phyloP scores from a whole-genome alignment of 78 protist species.

The Diacronema lutheri region DNA sequence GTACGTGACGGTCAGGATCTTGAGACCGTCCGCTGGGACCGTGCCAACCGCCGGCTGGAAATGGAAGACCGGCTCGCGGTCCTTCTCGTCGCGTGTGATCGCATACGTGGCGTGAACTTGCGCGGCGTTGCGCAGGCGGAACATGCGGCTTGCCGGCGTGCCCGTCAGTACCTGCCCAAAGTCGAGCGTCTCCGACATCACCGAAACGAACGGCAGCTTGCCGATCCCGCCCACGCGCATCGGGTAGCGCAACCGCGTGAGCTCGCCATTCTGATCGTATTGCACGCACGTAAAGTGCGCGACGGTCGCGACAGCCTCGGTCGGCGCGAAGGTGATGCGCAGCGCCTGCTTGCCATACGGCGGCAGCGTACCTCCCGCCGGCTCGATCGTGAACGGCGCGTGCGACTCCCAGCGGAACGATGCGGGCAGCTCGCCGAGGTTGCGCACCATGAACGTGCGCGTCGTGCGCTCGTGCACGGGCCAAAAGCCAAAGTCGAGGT shows the following conservation, averaged over 20 bases:
- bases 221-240: conserved; percentile 1
- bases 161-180: neutral
- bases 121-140: neutral
- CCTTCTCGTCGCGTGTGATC: neutral
- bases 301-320: neutral
- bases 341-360: neutral
- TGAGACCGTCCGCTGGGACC: neutral
- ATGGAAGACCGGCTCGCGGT: neutral
- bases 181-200: neutral
- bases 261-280: no score
- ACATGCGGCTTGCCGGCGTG: no score
- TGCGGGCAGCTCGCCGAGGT: conserved; percentile 5
- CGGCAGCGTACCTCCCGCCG: neutral
- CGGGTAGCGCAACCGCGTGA: neutral
- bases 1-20: neutral
- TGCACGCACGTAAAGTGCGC: neutral
- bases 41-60: neutral
- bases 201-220: neutral
- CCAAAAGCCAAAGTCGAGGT: conserved; percentile 22
- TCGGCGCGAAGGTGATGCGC: neutral
- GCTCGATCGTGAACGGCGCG: neutral
- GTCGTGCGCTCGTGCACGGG: neutral
- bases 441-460: neutral
- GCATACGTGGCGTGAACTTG: neutral
- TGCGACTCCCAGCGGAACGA: neutral